A percentile compares a stretch with the other conserved stretches of the same genome.
These are phyloP conservation scores for Ophiocordyceps camponoti-saundersi DNA, from an alignment of 2,329 filamentous ascomycete genomes.

Conservation along the genomic window DNA sequence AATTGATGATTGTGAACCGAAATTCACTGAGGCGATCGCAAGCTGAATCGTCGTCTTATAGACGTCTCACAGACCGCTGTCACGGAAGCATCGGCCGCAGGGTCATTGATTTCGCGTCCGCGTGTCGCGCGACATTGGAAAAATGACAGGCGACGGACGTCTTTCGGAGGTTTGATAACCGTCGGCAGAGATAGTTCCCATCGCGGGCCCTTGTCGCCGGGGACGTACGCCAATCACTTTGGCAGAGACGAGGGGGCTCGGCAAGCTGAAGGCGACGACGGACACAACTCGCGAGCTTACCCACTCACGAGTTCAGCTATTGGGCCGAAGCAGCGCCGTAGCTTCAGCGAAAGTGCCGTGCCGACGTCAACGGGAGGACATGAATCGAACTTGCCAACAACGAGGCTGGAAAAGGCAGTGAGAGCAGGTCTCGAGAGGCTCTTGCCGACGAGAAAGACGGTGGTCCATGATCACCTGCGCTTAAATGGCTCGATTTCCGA, in stretches of 20 bases:
- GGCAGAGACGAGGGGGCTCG: conserved; percentile 10
- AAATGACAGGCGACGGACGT: background rate
- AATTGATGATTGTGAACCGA: too few relatives aligned
- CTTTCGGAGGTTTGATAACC: background rate
- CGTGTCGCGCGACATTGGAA: background rate
- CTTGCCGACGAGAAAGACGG: conserved; percentile 2
- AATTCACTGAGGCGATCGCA: too few relatives aligned
- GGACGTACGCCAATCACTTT: conserved; percentile 17
- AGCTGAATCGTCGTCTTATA: too few relatives aligned
- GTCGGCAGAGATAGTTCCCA: background rate
- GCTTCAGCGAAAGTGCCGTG: background rate
- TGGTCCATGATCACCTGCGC: background rate
- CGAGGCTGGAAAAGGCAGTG: conserved; percentile 12
- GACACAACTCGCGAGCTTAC: too few relatives aligned
- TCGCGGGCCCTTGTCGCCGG: background rate
- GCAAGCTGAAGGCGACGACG: too few relatives aligned
- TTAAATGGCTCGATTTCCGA: too few relatives aligned
- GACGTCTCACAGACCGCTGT: background rate
- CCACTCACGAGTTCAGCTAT: conserved; percentile 2
- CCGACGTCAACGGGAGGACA: background rate
- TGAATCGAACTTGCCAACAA: conserved; percentile 10
- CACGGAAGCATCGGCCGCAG: background rate
- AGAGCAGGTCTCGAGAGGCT: conserved; percentile 5
- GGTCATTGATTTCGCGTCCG: background rate
- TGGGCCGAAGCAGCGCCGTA: background rate